Base-by-base conservation (phyloP, 2,329 filamentous ascomycete genomes). In the Aspergillus brunneoviolaceus region DNA sequence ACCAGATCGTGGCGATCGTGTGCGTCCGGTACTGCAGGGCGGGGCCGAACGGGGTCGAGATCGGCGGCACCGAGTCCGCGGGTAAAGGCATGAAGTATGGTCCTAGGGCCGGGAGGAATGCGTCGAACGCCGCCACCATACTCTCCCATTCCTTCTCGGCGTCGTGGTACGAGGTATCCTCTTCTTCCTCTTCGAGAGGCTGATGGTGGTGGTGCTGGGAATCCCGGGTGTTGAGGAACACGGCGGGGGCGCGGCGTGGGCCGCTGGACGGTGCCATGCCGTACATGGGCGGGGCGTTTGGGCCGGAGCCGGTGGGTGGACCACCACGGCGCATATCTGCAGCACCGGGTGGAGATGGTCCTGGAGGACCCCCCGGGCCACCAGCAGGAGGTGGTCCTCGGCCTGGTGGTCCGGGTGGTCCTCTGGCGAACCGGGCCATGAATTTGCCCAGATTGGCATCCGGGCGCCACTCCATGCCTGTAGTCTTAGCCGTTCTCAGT, bases 1-100 rank as follows among this genome's bases (percentile, higher is more conserved):
- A 87, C 91, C 92, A 96, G 23, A 97, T 82, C 35, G 91, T 89
- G 2, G 90, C 91, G 63, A 98, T 89, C n/a, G 89, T 88, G 73
- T 92, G 94, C 2, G 90, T 94, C 31, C 91, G 86, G 72, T 96
- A 97, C 64, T 92, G 87, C 6, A 92, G 78, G 0, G 91, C 89
- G 2, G 86, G 84, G 0, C 95, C 94, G 70, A 97, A 99, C 0
- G 94, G 92, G 1, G 92, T 88, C 16, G 79, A 70, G 63, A 84
- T 74, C 51, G 87, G 82, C 55, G 86, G 76, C 59, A 83, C 81
- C 57, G 87, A 85, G 62, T 95, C 91, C 2, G 87, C 79, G 2
- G 85, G 84, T 21, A 98, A 77, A 1, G 91, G 88, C 62, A 89
- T 84, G 74, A 96, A 98, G 49, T 90, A 87, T 5, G 87, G 82